phyloP scores from a whole-genome alignment of 768 basidiomycete species.

The Nidularia sp. region DNA sequence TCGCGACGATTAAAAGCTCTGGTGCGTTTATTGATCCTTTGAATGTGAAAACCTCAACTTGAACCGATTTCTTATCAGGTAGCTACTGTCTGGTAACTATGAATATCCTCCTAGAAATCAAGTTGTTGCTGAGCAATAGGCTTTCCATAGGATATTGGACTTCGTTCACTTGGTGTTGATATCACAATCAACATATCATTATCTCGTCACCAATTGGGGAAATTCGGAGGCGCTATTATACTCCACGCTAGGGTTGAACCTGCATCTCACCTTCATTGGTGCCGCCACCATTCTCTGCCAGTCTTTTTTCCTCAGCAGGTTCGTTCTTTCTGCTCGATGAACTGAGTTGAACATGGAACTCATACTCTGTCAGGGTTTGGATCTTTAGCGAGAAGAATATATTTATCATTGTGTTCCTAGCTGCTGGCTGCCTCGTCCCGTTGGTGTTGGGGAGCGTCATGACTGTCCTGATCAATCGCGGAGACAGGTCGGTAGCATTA shows the following conservation, averaged over 20 bases:
- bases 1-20: constrained; percentile 6
- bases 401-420: constrained; percentile 1
- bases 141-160: constrained; percentile 10
- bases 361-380: constrained; percentile 7
- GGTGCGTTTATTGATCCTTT: background rate
- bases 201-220: constrained; percentile 13
- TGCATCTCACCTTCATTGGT: constrained; percentile 10
- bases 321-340: background rate
- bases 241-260: constrained; percentile 4
- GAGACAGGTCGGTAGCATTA: background rate
- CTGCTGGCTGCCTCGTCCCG: constrained; percentile 2
- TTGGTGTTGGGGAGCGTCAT: constrained; percentile 1
- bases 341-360: background rate
- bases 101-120: no score
- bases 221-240: constrained; percentile 1
- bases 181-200: constrained; percentile 11
- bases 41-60: no score
- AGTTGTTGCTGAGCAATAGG: background rate
- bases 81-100: no score
- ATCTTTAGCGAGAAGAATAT: constrained; percentile 6
- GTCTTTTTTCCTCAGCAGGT: constrained; percentile 11
- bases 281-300: constrained; percentile 9
- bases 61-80: no score
- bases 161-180: constrained; percentile 10
- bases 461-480: background rate